Percentiles rank a stretch among this genome's conserved stretches.
These are phyloP conservation scores for Stephanodiscus minutulus DNA, from an alignment of 108 stramenopile species.

Conservation along the genomic window DNA sequence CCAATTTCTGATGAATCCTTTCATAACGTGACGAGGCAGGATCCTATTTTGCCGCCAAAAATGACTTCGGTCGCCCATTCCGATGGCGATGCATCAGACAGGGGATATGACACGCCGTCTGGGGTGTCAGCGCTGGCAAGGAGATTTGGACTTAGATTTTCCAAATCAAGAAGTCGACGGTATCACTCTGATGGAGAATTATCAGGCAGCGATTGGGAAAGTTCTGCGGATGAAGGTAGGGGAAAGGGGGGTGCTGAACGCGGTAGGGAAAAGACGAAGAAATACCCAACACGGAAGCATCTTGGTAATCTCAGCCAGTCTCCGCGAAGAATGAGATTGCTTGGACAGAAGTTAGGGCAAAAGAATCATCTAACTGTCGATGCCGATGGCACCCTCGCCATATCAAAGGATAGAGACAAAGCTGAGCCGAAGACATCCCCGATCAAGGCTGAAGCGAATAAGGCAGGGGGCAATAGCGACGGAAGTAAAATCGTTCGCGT, in stretches of 20 bases:
- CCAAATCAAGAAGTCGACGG: slow-evolving; percentile 3
- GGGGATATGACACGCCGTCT: neutral
- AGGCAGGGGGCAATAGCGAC: neutral
- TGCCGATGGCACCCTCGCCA: neutral
- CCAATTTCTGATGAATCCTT: slow-evolving; percentile 1
- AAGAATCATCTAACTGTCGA: neutral
- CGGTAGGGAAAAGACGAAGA: slow-evolving; percentile 7
- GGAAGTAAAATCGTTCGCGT: neutral
- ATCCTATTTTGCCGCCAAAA: neutral
- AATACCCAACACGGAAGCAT: neutral
- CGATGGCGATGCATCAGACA: slow-evolving; percentile 14
- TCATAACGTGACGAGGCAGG: neutral
- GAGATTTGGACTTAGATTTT: neutral
- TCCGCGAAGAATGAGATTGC: slow-evolving; percentile 1
- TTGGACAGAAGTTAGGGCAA: slow-evolving; percentile 10
- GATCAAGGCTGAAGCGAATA: neutral
- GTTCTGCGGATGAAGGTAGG: slow-evolving; percentile 1
- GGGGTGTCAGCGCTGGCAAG: neutral
- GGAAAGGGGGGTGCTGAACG: neutral
- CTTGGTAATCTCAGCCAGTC: neutral
- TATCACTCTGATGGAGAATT: slow-evolving; percentile 34
- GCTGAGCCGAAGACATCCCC: neutral
- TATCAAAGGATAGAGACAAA: neutral
- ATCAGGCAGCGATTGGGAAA: slow-evolving; percentile 25
- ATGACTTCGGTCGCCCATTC: neutral